Evolutionary conservation across 2,329 filamentous ascomycete genomes (phyloP).

Genomic region (Colletotrichum camelliae): DNA sequence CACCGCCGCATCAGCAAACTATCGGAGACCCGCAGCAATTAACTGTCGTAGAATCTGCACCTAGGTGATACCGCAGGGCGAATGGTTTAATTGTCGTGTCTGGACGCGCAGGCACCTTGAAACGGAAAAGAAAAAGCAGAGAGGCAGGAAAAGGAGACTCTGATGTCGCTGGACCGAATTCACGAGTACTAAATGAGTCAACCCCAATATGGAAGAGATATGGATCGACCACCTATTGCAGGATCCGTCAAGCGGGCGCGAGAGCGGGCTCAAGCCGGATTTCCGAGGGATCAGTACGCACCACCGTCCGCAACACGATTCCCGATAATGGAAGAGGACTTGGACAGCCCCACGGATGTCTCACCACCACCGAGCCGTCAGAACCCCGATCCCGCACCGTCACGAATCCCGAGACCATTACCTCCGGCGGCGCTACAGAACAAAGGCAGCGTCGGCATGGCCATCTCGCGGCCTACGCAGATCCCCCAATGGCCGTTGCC

Average conservation of each 20-base stretch:
- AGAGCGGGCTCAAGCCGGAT: slow-evolving; percentile 54
- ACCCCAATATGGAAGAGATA: slow-evolving; percentile 58
- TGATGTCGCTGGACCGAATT: slow-evolving; percentile 28
- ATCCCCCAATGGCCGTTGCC: slow-evolving; percentile 61
- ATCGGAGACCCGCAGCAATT: slow-evolving; percentile 5
- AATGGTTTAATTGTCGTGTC: slow-evolving; percentile 5
- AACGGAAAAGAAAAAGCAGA: slow-evolving; percentile 27
- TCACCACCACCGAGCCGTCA: slow-evolving; percentile 30
- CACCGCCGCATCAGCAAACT: not conserved
- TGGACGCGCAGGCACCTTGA: slow-evolving; percentile 10
- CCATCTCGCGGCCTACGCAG: slow-evolving; percentile 59
- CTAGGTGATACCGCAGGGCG: slow-evolving; percentile 11
- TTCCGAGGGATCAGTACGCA: slow-evolving; percentile 27
- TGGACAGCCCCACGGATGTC: slow-evolving; percentile 20
- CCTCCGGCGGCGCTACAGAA: slow-evolving; percentile 38
- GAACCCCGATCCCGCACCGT: slow-evolving; percentile 24
- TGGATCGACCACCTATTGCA: slow-evolving; percentile 51
- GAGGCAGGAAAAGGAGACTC: slow-evolving; percentile 24
- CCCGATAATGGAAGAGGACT: slow-evolving; percentile 17
- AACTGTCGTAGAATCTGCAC: slow-evolving; percentile 4
- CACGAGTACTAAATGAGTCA: slow-evolving; percentile 56
- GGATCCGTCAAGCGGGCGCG: slow-evolving; percentile 61
- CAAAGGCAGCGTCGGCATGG: slow-evolving; percentile 41
- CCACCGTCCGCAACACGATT: slow-evolving; percentile 31
- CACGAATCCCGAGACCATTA: slow-evolving; percentile 35